Evolutionary conservation across 2,329 filamentous ascomycete species (phyloP), one percentile per base, ranked within the genome.

Genomic region (Gliomastix tumulicola): DNA sequence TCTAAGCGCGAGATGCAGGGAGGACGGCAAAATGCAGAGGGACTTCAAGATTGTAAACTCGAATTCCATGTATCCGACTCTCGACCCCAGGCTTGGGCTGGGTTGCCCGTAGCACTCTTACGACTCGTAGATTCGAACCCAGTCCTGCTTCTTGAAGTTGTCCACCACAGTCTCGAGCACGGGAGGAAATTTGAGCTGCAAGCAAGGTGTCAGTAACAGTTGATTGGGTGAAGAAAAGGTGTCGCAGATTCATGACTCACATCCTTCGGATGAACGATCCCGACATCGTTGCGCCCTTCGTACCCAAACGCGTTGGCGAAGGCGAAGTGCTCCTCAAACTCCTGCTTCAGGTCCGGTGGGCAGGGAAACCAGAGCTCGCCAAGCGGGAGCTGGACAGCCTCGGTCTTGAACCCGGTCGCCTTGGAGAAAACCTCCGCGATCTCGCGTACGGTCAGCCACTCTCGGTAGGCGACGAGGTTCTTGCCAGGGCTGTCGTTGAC

Each of bases 251-350:
- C n/a, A 22, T 19, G 2, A 40, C 44, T 47, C 15, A 44, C 41
- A 21, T 42, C 36, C n/a, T 28, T 36, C 7, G 43, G 43, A 13
- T 43, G 37, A 16, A 40, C 37, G 18, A 45, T 23, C 6, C 38
- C 32, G 16, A 37, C 40, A 15, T 43, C 37, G 27, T 44, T 41
- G 23, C 44, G 31, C n/a, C 32, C 43, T 5, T 39, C 38, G 13
- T 44, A 47, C 12, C 44, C 44, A 38, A 41, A 45, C 23, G 45
- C 44, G 13, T 38, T 41, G 22, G 31, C 40, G 20, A 37, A 47
- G 5, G 11, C 21, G 19, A 23, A 36, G 18, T 37, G 40, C 7
- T 45, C 43, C 6, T 21, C 27, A 10, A 45, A n/a, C 16, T 39
- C 35, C 19, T 31, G 3, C 28, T 30, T 18, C 9, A 45, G 34